A percentile compares a stretch with the other conserved stretches of the same genome.
These are phyloP conservation scores for Cyclocybe aegerita DNA, from an alignment of 768 basidiomycete species.

Conservation along the genomic window DNA sequence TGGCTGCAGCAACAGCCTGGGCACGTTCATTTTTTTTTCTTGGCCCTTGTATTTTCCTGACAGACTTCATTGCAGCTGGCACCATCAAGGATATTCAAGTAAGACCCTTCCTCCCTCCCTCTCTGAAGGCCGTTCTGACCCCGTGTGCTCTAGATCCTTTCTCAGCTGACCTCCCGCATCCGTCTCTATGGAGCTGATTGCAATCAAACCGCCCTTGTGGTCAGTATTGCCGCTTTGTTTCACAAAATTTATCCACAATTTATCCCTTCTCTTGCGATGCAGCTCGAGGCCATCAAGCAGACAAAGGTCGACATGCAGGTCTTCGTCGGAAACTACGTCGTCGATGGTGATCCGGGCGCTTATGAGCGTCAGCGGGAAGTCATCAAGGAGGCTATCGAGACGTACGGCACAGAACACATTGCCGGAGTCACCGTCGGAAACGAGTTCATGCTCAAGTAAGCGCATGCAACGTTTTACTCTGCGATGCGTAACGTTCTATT, in stretches of 20 bases:
- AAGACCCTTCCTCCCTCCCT: constrained; percentile 10
- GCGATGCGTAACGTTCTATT: constrained; percentile 1
- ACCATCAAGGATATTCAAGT: constrained; percentile 76
- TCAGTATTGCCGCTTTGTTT: constrained; percentile 28
- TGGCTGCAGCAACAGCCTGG: constrained; percentile 57
- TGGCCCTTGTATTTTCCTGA: background rate
- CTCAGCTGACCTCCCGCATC: constrained; percentile 78
- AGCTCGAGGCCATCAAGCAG: constrained; percentile 85
- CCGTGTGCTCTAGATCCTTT: constrained; percentile 54
- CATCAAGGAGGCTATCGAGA: constrained; percentile 66
- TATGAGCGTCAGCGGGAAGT: constrained; percentile 70
- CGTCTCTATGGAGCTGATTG: constrained; percentile 88
- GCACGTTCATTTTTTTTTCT: constrained; percentile 21
- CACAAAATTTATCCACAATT: background rate
- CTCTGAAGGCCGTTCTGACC: constrained; percentile 9
- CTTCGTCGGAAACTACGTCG: constrained; percentile 70
- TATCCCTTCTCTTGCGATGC: background rate
- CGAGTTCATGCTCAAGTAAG: constrained; percentile 82
- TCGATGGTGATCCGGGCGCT: constrained; percentile 56
- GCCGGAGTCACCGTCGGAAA: constrained; percentile 89
- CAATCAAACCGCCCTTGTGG: constrained; percentile 76
- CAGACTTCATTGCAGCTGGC: constrained; percentile 33
- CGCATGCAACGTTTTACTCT: constrained; percentile 5
- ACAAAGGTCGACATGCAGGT: constrained; percentile 86
- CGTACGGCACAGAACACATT: constrained; percentile 76